Evolutionary conservation across 176 grass and related monocot genomes (phyloP), one percentile per base, ranked within the genome.

Genomic region (Paspalum vaginatum): DNA sequence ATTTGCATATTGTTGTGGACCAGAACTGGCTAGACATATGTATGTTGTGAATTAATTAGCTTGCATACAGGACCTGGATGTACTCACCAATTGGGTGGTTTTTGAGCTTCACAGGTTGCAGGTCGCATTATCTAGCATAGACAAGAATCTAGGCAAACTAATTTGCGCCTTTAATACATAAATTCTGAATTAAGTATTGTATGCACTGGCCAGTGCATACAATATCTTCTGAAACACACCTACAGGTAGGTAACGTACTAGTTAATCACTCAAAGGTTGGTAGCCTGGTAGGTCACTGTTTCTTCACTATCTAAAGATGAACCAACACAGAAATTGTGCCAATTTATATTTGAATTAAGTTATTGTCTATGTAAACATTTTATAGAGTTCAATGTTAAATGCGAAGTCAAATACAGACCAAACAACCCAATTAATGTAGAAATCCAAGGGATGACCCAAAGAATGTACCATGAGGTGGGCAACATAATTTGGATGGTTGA

Each of bases 91-190:
- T 25, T 25, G 4, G 39, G 51, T 37, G 7, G 8, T 59, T 56
- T 57, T 57, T 16, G 25, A 80, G 27, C 49, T 61, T 81, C 68
- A 74, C 40, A 77, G 20, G 70, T 77, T 37, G 45, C 7, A 64
- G 45, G 60, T 17, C 38, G 51, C 15, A 18, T 3, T 65, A 61
- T 74, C 14, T 55, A 56, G 26, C 57, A 17, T 13, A 50, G 44
- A 81, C 25, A 80, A 65, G 6, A 70, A 84, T 50, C 44, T 84
- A 58, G 25, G 20, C 2, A 13, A 75, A 25, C 43, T 81, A 63
- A 63, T 81, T 79, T 64, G n/a, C 32, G 27, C 59, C 40, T 65
- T 45, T 21, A 68, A 16, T 47, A 72, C 13, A 26, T 56, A 65
- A 79, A 55, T 18, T 22, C 38, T 45, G 22, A 72, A 72, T 85